These are phyloP conservation scores for Elongisporangium prolatum DNA, from an alignment of 352 stramenopile species.

Conservation along the genomic window DNA sequence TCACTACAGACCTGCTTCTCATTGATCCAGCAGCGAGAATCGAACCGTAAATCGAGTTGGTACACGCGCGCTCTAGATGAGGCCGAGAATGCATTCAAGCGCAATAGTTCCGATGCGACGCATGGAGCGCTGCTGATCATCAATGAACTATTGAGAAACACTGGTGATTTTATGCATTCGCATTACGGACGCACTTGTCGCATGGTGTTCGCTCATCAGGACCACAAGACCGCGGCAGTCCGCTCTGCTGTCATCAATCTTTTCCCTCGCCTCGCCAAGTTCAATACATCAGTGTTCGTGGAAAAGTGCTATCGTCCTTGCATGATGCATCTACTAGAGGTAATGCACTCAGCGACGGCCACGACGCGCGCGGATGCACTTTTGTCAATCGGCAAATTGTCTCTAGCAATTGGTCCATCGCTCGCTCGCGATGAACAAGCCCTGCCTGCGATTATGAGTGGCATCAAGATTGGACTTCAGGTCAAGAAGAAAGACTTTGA, in stretches of 20 bases:
- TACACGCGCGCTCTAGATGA: constrained; percentile 79
- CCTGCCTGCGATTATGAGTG: constrained; percentile 80
- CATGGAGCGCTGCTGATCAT: constrained; percentile 81
- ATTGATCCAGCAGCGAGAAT: constrained; percentile 86
- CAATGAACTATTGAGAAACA: constrained; percentile 85
- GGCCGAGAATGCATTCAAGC: constrained; percentile 63
- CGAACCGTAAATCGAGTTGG: constrained; percentile 79
- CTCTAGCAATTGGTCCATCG: constrained; percentile 69
- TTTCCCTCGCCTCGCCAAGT: constrained; percentile 83
- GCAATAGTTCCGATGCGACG: constrained; percentile 71
- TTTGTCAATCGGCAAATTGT: constrained; percentile 83
- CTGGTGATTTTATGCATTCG: constrained; percentile 85
- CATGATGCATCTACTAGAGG: constrained; percentile 82
- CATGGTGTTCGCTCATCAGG: constrained; percentile 68
- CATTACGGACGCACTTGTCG: constrained; percentile 73
- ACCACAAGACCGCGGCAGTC: constrained; percentile 77
- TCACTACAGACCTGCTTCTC: constrained; percentile 83
- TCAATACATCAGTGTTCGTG: constrained; percentile 84
- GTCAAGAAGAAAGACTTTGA: constrained; percentile 82
- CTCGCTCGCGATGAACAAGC: constrained; percentile 76
- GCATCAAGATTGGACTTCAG: constrained; percentile 82
- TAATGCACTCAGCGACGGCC: constrained; percentile 74
- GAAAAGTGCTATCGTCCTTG: constrained; percentile 79
- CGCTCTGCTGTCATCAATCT: constrained; percentile 82
- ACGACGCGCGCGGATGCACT: constrained; percentile 74